Evolutionary conservation across 371 early-diverging fungal genomes (phyloP).

Genomic region (Dichotomocladium elegans): DNA sequence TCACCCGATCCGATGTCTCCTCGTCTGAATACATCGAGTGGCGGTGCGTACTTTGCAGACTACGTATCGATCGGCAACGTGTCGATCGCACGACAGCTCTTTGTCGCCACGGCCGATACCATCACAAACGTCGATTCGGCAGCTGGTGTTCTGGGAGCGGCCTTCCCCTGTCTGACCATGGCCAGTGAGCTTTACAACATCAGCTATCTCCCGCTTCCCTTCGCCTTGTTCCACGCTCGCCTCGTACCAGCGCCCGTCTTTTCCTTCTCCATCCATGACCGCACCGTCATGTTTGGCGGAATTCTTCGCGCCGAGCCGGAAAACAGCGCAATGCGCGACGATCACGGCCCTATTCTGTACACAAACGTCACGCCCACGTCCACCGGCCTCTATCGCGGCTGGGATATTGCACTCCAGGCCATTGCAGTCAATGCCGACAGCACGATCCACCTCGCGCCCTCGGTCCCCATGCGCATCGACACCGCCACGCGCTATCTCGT

Average conservation of each 20-base stretch:
- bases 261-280: too few relatives aligned
- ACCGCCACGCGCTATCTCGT: neutral
- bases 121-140: neutral
- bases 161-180: neutral
- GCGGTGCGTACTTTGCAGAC: slow-evolving; percentile 10
- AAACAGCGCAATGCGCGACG: too few relatives aligned
- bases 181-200: neutral
- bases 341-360: too few relatives aligned
- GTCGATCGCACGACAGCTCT: neutral
- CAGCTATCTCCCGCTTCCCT: slow-evolving; percentile 6
- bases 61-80: neutral
- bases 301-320: too few relatives aligned
- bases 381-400: too few relatives aligned
- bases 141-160: slow-evolving; percentile 10
- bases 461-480: too few relatives aligned
- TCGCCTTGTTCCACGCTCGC: slow-evolving; percentile 1
- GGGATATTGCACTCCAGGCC: too few relatives aligned
- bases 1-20: neutral
- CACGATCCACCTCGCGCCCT: too few relatives aligned
- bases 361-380: too few relatives aligned
- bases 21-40: neutral
- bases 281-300: too few relatives aligned
- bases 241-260: slow-evolving; percentile 6
- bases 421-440: too few relatives aligned
- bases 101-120: slow-evolving; percentile 3